Percentiles rank a stretch among this genome's conserved stretches.
Conservation (phyloP, 345 rosid genomes). For the Euphorbia lathyris region DNA sequence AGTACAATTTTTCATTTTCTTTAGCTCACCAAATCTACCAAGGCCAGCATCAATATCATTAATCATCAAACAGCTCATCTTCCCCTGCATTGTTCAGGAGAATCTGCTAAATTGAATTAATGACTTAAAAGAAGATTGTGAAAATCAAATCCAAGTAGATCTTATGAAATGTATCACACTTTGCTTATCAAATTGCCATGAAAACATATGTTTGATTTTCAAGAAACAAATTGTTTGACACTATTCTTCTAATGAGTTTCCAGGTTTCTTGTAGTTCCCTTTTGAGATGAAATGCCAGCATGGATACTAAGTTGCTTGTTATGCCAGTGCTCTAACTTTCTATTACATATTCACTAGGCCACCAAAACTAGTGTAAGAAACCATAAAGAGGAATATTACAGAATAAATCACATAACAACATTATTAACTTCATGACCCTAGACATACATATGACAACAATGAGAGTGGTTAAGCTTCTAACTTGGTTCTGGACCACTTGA, state of each 20-base stretch:
- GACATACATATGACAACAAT: conserved; percentile 43
- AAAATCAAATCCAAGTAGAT: background rate
- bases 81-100: conserved; percentile 63
- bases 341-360: background rate
- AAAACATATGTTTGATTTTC: background rate
- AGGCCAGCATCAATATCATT: conserved; percentile 97
- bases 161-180: background rate
- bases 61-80: conserved; percentile 94
- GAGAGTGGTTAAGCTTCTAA: conserved; percentile 57
- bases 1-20: background rate
- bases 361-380: background rate
- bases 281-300: background rate
- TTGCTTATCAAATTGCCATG: too few species aligned
- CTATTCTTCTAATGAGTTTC: background rate
- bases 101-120: conserved; percentile 5
- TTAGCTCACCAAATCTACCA: conserved; percentile 85
- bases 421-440: conserved; percentile 25
- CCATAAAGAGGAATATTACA: background rate
- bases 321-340: background rate
- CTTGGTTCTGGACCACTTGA: conserved; percentile 96
- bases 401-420: conserved; percentile 10
- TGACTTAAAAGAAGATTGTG: background rate
- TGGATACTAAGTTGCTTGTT: background rate
- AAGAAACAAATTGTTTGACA: background rate
- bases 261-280: background rate